Conservation (phyloP, 1,284 basidiomycete species). For the Fomitopsis betulina region DNA sequence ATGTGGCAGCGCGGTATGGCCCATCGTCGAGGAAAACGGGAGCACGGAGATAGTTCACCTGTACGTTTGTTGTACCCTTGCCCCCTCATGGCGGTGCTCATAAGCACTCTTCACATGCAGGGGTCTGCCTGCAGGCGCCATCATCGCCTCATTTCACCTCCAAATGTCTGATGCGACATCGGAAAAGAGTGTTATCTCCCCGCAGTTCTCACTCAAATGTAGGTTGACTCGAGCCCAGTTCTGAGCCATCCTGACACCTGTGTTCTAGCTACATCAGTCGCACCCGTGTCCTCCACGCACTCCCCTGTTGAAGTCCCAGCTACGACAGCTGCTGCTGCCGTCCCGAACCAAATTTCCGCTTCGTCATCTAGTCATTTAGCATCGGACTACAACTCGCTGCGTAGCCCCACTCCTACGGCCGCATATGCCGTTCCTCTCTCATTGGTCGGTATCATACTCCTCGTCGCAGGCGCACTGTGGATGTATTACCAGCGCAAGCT, state of each 20-base stretch:
- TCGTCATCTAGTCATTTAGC: constrained; percentile 10
- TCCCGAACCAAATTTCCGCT: background rate
- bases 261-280: background rate
- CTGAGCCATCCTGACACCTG: background rate
- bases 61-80: background rate
- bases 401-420: constrained; percentile 30
- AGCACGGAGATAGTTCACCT: background rate
- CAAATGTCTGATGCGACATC: constrained; percentile 36
- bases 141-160: constrained; percentile 28
- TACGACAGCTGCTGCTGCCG: constrained; percentile 2
- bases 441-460: constrained; percentile 35
- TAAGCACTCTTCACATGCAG: constrained; percentile 25
- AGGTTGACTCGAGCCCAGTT: background rate
- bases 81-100: constrained; percentile 4
- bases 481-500: constrained; percentile 25
- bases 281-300: constrained; percentile 4
- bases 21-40: background rate
- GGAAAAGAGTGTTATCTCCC: constrained; percentile 32
- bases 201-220: constrained; percentile 39
- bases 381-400: constrained; percentile 26
- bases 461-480: constrained; percentile 31
- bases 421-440: constrained; percentile 43
- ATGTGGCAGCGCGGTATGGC: background rate
- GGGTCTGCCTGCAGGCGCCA: constrained; percentile 29
- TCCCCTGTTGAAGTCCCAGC: constrained; percentile 4